Evolutionary conservation across 2,329 filamentous ascomycete genomes (phyloP), one percentile per base, ranked within the genome.

Genomic region (Colletotrichum sp.): DNA sequence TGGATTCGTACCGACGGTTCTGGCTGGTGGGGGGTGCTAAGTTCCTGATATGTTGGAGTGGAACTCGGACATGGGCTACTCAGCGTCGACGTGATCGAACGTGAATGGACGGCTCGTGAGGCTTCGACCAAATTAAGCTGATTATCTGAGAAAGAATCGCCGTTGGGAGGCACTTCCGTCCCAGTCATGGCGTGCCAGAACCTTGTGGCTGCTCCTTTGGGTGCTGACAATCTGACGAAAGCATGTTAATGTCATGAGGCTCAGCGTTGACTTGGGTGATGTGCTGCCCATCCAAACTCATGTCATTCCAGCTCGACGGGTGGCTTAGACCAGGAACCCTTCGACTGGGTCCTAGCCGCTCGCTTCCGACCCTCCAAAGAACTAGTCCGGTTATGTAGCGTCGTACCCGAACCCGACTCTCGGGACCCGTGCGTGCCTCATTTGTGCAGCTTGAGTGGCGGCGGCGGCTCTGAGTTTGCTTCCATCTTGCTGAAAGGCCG

Each of bases 351-450:
- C 32, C 55, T 56, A 56, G 18, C 18, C 32, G 32, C 43, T 64
- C 13, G 58, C 28, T 52, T 32, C 55, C 25, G 62, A 58, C 52
- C 5, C 25, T 27, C 4, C 25, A 22, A n/a, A 3, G 62, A 30
- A 48, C 56, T 74, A 52, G 43, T 18, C 39, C 74, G 64, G 58
- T 58, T 28, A 60, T 27, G 28, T 64, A n/a, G 61, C 39, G 34
- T 61, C 28, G 34, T 74, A 76, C 36, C 64, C 70, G 73, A 74
- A 74, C 74, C 70, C 74, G 74, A 74, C 64, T 48, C 28, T 39
- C 64, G 55, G 70, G 58, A 76, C 70, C 64, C 34, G 70, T 65
- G 73, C 73, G 70, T 32, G 70, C 56, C 32, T 62, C 43, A 18
- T 25, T 68, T 13, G 39, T 64, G 70, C 64, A 68, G 22, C 13